phyloP scores from a whole-genome alignment of 306 rosid genomes.

The Boehmeria nivea region DNA sequence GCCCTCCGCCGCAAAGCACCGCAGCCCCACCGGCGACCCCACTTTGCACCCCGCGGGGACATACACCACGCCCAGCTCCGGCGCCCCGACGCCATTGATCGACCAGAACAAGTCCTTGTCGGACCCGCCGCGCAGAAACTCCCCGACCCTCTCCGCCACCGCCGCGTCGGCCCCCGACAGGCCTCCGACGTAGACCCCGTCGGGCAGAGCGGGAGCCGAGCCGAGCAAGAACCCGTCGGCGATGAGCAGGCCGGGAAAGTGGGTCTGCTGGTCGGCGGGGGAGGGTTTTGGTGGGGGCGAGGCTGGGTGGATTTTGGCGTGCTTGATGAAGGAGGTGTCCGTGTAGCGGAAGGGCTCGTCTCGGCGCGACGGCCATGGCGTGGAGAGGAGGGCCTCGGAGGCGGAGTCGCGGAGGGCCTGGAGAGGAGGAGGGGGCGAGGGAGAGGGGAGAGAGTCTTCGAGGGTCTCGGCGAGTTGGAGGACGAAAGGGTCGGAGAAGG shows the following conservation, averaged over 20 bases:
- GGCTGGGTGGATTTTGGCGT: conserved; percentile 58
- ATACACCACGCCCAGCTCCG: conserved; percentile 70
- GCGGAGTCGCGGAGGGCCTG: conserved; percentile 64
- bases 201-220: conserved; percentile 39
- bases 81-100: conserved; percentile 82
- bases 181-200: conserved; percentile 59
- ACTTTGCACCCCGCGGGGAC: conserved; percentile 67
- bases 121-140: conserved; percentile 22
- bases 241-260: conserved; percentile 39
- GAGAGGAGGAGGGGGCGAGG: conserved; percentile 39
- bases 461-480: conserved; percentile 84
- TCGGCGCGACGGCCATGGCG: conserved; percentile 84
- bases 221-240: conserved; percentile 45
- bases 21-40: conserved; percentile 53
- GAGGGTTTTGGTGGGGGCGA: conserved; percentile 28
- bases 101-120: conserved; percentile 83
- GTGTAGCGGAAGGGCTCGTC: conserved; percentile 92
- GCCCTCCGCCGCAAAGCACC: conserved; percentile 43
- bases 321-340: conserved; percentile 66
- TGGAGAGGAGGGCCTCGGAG: conserved; percentile 58
- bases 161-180: conserved; percentile 17
- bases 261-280: conserved; percentile 7
- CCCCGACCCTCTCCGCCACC: conserved; percentile 37
- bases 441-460: conserved; percentile 61
- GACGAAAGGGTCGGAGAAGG: conserved; percentile 69